These are phyloP conservation scores for Helicostylum pulchrum DNA, from an alignment of 192 early-diverging fungal species.

Conservation along the genomic window DNA sequence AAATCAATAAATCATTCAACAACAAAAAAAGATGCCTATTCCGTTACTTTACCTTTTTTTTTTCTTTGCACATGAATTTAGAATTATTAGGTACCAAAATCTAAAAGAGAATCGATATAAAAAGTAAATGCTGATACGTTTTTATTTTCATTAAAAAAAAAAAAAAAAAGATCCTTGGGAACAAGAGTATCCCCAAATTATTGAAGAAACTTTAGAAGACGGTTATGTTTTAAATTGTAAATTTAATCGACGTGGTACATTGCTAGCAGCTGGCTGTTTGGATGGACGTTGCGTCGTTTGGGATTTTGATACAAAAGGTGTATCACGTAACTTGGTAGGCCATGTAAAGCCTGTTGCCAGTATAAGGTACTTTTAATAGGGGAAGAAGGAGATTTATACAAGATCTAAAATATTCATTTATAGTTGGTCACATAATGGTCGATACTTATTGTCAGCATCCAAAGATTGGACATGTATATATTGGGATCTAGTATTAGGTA, in stretches of 20 bases:
- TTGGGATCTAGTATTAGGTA: constrained; percentile 76
- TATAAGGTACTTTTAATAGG: constrained; percentile 55
- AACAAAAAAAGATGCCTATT: too few species aligned
- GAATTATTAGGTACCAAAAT: constrained; percentile 2
- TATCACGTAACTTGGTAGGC: constrained; percentile 65
- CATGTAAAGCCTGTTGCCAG: constrained; percentile 76
- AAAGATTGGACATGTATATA: constrained; percentile 80
- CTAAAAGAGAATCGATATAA: background rate
- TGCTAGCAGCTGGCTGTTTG: constrained; percentile 73
- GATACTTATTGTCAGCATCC: constrained; percentile 76
- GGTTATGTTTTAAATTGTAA: constrained; percentile 63
- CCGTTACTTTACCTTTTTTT: too few species aligned
- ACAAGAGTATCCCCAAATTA: constrained; percentile 75
- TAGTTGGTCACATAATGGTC: constrained; percentile 82
- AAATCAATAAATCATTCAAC: too few species aligned
- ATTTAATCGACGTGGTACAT: constrained; percentile 80
- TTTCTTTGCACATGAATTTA: background rate
- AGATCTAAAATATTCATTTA: background rate
- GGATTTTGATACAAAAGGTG: constrained; percentile 86
- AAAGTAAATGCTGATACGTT: background rate
- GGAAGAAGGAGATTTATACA: too few species aligned
- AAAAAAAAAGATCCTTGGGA: constrained; percentile 65
- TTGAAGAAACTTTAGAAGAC: constrained; percentile 73
- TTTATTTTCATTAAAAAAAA: background rate
- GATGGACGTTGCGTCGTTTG: constrained; percentile 81